phyloP scores from a whole-genome alignment of 495 filamentous ascomycete genomes.

The Hypoxylon perforatum region DNA sequence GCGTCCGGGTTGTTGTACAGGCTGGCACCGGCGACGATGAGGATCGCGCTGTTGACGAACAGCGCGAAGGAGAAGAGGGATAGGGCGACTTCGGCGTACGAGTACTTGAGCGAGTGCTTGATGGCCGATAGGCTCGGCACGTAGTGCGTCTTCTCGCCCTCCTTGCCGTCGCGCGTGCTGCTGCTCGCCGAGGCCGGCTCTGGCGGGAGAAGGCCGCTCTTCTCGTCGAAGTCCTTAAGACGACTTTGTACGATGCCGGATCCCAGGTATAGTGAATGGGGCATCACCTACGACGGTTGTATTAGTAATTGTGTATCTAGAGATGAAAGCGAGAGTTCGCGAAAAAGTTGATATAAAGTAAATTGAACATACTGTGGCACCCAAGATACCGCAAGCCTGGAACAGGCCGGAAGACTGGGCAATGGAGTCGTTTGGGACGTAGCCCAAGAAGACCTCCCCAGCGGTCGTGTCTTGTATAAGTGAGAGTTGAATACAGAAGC shows the following conservation, averaged over 20 bases:
- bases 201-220: slow-evolving; percentile 64
- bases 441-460: slow-evolving; percentile 85
- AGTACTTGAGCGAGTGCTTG: slow-evolving; percentile 80
- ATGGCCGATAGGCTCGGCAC: slow-evolving; percentile 82
- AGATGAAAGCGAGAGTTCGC: not conserved
- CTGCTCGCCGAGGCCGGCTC: slow-evolving; percentile 38
- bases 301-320: not conserved
- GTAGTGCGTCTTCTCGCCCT: slow-evolving; percentile 69
- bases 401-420: slow-evolving; percentile 76
- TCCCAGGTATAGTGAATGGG: slow-evolving; percentile 90
- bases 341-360: not conserved
- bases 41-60: slow-evolving; percentile 93
- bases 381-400: slow-evolving; percentile 91
- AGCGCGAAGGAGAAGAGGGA: slow-evolving; percentile 91
- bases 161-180: slow-evolving; percentile 37
- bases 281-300: slow-evolving; percentile 69
- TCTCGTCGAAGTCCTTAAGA: slow-evolving; percentile 79
- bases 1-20: slow-evolving; percentile 71
- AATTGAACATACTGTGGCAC: slow-evolving; percentile 73
- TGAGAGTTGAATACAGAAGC: slow-evolving; percentile 89
- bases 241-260: slow-evolving; percentile 87
- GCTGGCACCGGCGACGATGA: slow-evolving; percentile 86
- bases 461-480: slow-evolving; percentile 75
- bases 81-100: slow-evolving; percentile 76
- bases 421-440: slow-evolving; percentile 79